Evolutionary conservation across 2,329 filamentous ascomycete genomes (phyloP), one percentile per base, ranked within the genome.

Genomic region (Elsinoe necatrix): DNA sequence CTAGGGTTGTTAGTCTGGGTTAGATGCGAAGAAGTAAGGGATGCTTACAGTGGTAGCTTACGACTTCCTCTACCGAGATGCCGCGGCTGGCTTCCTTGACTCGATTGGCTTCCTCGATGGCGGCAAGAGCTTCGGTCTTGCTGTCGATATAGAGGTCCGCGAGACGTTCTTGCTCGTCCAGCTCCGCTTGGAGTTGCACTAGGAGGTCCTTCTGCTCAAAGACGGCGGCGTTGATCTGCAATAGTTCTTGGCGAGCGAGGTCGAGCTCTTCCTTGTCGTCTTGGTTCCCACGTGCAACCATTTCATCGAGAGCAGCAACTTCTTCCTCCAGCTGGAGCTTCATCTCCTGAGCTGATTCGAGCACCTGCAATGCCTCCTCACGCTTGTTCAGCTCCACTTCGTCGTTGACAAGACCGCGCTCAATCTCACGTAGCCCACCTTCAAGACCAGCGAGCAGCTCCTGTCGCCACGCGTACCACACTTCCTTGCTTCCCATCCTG

Each of bases 401-500:
- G 63, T 98, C 93, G 1, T 75, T 74, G 47, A 82, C 80, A 82
- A 98, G 89, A 18, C 85, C 89, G 57, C 87, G 81, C 1, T 82
- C 77, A 57, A 91, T 93, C 59, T 81, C 83, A 56, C 87, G 71
- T 2, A 97, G 80, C 2, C 88, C 91, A 63, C 89, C 84, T 67
- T 87, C 90, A 35, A 98, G 78, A 16, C 89, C 87, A 57, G 90
- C 79, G 27, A 87, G 84, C 21, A 97, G 79, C 65, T 93, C 92
- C 78, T 88, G 92, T 39, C 93, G 85, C 93, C 93, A 98, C 66
- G 92, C 87, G 69, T 98, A 98, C 93, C 93, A 98, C 76, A 93
- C 91, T 57, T 89, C 89, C 68, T 96, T 96, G 73, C 92, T 96
- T 54, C 91, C 77, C 12, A 96, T 78, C 23, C 93, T 82, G 14